Conservation (phyloP, 2,329 filamentous ascomycete species). For the Penicillium rolfsii region DNA sequence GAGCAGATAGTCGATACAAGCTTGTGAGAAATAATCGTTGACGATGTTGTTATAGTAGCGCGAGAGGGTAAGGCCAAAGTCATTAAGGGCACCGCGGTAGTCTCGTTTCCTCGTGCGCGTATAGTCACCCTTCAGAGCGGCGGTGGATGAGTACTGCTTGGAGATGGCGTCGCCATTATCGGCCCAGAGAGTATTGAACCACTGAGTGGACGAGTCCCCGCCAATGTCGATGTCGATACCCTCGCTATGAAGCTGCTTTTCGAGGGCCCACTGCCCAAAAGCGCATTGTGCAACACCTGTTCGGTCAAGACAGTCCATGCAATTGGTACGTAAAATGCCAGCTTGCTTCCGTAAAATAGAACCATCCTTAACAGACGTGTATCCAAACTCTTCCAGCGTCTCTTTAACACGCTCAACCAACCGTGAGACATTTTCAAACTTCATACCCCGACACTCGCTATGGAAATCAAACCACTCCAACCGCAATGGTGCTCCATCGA, state of each 20-base stretch:
- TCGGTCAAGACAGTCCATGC: constrained; percentile 96
- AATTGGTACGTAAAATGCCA: constrained; percentile 89
- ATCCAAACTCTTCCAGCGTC: constrained; percentile 71
- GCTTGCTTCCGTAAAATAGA: constrained; percentile 58
- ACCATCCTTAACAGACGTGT: constrained; percentile 62
- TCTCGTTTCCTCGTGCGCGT: constrained; percentile 89
- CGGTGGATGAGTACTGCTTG: constrained; percentile 93
- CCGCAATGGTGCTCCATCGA: constrained; percentile 57
- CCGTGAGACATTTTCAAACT: constrained; percentile 88
- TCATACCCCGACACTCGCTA: constrained; percentile 89
- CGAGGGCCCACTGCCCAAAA: constrained; percentile 79
- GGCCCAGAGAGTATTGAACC: constrained; percentile 97
- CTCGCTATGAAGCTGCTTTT: constrained; percentile 74
- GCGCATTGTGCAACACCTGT: constrained; percentile 97
- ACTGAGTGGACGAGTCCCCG: constrained; percentile 75
- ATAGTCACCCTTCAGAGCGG: constrained; percentile 94
- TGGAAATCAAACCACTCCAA: constrained; percentile 99
- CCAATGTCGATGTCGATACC: constrained; percentile 76
- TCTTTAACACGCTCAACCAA: constrained; percentile 71
- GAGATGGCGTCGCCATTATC: constrained; percentile 97
- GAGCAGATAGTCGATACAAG: constrained; percentile 89
- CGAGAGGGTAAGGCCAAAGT: constrained; percentile 85
- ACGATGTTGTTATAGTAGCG: constrained; percentile 81
- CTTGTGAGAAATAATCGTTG: constrained; percentile 95
- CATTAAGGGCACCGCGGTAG: constrained; percentile 86